Evolutionary conservation across 441 rosid genomes (phyloP), one percentile per base, ranked within the genome.

Genomic region (Syzygium malaccense): DNA sequence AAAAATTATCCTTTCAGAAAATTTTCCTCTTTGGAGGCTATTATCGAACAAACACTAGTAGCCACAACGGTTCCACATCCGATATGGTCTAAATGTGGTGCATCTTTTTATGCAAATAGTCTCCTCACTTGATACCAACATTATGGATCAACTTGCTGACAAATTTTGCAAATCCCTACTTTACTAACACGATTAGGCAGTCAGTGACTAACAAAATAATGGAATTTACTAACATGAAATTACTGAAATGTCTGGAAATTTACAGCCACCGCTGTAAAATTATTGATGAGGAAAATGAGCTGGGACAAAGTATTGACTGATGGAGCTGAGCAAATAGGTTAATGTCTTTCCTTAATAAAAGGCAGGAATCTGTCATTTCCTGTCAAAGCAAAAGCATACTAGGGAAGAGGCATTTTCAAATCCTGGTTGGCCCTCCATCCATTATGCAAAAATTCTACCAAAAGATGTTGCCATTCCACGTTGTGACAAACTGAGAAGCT

Each of bases 251-350:
- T 23, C 18, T 3, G 5, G 41, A 75, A 75, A 75, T 23, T 12
- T 23, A 41, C 10, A 1, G 6, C 1, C 17, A 20, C 1, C 4
- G 1, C 10, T 0, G n/a, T 75, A 75, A 75, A 20, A 23, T 75
- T 37, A 37, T 37, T 4, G 5, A 71, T 37, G 0, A 6, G 28
- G 51, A 5, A 37, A 71, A 71, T 33, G 23, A 71, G 10, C 20
- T 33, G 80, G n/a, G 49, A 41, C 9, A 41, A 41, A 0, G 49
- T 75, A 75, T 41, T 41, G 51, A 41, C 2, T 75, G n/a, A 41
- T 13, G 51, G 83, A 75, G 51, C n/a, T 41, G 28, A 41, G 17
- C 51, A 41, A n/a, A n/a, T 60, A 45, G 48, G 48, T 45, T 45
- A 45, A 2, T 92, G 18, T 15, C 8, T 75, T 45, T 75, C 51